Conservation (phyloP, 257 asterid species). For the Asclepias syriaca region DNA sequence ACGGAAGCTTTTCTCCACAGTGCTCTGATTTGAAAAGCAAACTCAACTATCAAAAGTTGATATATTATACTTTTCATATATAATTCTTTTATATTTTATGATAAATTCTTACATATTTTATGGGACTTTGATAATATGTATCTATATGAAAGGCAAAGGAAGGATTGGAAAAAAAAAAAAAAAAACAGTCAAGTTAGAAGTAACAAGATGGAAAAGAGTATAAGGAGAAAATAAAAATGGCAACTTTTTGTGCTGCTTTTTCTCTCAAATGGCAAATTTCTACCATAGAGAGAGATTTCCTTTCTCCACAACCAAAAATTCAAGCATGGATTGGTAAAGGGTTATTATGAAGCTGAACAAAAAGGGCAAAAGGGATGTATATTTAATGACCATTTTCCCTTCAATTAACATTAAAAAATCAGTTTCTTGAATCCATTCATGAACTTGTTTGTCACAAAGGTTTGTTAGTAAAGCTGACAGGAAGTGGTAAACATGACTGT, state of each 20-base stretch:
- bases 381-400: background rate
- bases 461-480: constrained; percentile 28
- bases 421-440: background rate
- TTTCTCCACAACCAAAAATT: constrained; percentile 10
- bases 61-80: background rate
- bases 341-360: background rate
- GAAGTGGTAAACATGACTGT: constrained; percentile 28
- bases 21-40: constrained; percentile 27
- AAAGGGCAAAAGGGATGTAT: background rate
- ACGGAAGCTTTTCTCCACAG: constrained; percentile 11
- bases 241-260: background rate
- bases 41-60: constrained; percentile 16
- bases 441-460: constrained; percentile 8
- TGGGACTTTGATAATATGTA: background rate
- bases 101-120: background rate
- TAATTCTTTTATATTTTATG: too few relatives aligned
- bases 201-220: background rate
- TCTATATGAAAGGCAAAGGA: background rate
- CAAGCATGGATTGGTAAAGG: background rate
- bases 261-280: background rate
- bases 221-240: background rate
- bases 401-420: background rate
- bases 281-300: background rate
- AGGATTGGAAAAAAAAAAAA: background rate
- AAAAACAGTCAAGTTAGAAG: background rate